These are phyloP conservation scores for Penicillium sp. DNA, from an alignment of 2,329 filamentous ascomycete species.

Conservation along the genomic window DNA sequence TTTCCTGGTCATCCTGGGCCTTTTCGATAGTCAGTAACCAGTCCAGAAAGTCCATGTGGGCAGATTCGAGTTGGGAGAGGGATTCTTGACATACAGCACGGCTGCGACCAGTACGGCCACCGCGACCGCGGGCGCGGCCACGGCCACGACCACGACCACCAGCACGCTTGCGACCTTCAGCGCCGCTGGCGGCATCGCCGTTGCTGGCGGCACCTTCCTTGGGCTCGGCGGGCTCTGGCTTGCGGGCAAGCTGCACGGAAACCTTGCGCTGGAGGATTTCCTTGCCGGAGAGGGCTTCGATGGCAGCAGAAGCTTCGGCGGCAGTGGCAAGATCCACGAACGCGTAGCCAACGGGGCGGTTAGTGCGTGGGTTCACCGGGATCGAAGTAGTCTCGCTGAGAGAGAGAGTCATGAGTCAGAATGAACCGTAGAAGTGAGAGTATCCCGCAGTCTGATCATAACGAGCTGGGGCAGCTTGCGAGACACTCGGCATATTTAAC, in stretches of 20 bases:
- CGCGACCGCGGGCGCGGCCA: constrained; percentile 65
- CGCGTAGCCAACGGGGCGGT: constrained; percentile 96
- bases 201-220: constrained; percentile 73
- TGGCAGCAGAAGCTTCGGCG: constrained; percentile 91
- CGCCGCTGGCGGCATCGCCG: constrained; percentile 70
- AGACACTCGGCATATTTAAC: neutral
- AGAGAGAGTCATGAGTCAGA: constrained; percentile 37
- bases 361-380: constrained; percentile 98
- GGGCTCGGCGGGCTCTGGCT: constrained; percentile 83
- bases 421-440: neutral
- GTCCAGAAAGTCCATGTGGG: neutral
- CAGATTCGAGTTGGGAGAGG: neutral
- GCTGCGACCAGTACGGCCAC: constrained; percentile 69
- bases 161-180: constrained; percentile 62
- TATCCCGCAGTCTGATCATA: neutral
- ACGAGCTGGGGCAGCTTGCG: neutral
- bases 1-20: constrained; percentile 29
- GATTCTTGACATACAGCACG: constrained; percentile 52
- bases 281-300: constrained; percentile 92
- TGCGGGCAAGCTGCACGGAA: constrained; percentile 96
- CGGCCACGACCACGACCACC: constrained; percentile 64
- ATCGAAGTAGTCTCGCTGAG: constrained; percentile 95
- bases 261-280: constrained; percentile 99
- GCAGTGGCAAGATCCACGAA: constrained; percentile 98
- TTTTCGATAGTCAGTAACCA: constrained; percentile 8